A percentile compares a stretch with the other conserved stretches of the same genome.
These are phyloP conservation scores for Fusarium sp. DNA, from an alignment of 2,329 filamentous ascomycete genomes.

Conservation along the genomic window DNA sequence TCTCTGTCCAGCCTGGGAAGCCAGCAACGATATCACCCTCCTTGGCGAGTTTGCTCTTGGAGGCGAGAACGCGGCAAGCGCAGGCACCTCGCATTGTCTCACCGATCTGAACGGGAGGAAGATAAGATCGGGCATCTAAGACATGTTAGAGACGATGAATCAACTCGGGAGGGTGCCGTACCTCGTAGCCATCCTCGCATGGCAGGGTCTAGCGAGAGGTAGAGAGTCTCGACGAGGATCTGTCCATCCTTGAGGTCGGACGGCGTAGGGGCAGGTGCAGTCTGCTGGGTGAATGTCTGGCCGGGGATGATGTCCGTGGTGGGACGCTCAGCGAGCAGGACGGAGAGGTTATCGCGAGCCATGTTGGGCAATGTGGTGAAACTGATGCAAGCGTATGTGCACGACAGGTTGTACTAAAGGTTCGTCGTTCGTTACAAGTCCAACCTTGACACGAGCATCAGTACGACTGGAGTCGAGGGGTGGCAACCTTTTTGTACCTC, in stretches of 20 bases:
- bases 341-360: slow-evolving; percentile 59
- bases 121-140: slow-evolving; percentile 66
- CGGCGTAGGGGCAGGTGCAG: slow-evolving; percentile 62
- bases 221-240: slow-evolving; percentile 70
- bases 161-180: slow-evolving; percentile 31
- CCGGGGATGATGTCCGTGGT: slow-evolving; percentile 70
- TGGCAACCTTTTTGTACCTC: slow-evolving; percentile 1
- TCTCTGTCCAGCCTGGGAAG: slow-evolving; percentile 74
- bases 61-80: slow-evolving; percentile 72
- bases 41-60: slow-evolving; percentile 65
- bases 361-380: slow-evolving; percentile 43
- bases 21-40: slow-evolving; percentile 70
- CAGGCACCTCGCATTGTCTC: slow-evolving; percentile 75
- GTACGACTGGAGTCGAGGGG: background rate
- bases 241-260: slow-evolving; percentile 72
- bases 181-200: slow-evolving; percentile 80
- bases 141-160: background rate
- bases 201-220: slow-evolving; percentile 79
- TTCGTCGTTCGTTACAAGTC: background rate
- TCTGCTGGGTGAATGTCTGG: slow-evolving; percentile 70
- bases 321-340: slow-evolving; percentile 75
- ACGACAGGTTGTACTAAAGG: background rate
- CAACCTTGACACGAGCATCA: background rate
- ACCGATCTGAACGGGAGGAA: slow-evolving; percentile 76
- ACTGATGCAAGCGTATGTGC: background rate